Base-by-base conservation (phyloP, 2,329 filamentous ascomycete species). In the Proliferodiscus dingleyae region DNA sequence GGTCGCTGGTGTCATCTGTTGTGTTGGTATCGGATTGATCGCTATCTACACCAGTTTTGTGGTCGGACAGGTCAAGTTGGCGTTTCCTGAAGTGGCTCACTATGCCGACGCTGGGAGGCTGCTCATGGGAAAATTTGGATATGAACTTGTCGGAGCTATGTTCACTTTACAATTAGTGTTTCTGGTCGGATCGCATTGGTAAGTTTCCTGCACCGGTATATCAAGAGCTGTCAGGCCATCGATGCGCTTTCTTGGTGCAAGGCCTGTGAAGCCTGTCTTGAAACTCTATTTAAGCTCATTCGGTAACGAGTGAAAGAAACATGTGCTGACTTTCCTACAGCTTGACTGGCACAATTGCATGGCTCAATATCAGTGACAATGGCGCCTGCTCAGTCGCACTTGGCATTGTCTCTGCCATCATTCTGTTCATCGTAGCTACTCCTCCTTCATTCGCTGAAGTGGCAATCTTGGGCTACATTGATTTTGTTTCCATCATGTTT, bases 141-240 rank as follows among this genome's bases (percentile, higher is more conserved):
- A 71, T 23, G 73, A 78, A 52, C 49, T 82, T 24, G 64, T 79
- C 40, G 77, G 74, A 3, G 58, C 67, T 13, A 72, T 68, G 5
- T 73, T 77, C 53, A 62, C 72, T 4, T 57, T 81, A 18, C 73
- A 81, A 53, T 64, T 82, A 13, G 61, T 81, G n/a, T 81, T 83
- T 63, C 69, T 80, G 53, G 77, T 81, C 68, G 77, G 72, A 13
- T 78, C 75, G 23, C 81, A 84, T 59, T 65, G 81, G 34, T 37
- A 37, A 10, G 34, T 34, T 16, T 3, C 2, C 6, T 37, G 13
- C 15, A 11, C n/a, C n/a, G n/a, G n/a, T n/a, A n/a, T n/a, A n/a
- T n/a, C n/a, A n/a, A n/a, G n/a, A n/a, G n/a, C n/a, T n/a, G 23
- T 33, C 11, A 37, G 8, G 11, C 21, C 24, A 11, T 26, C 24